These are phyloP conservation scores for Ophiostoma montium DNA, from an alignment of 2,329 filamentous ascomycete species.

Conservation along the genomic window DNA sequence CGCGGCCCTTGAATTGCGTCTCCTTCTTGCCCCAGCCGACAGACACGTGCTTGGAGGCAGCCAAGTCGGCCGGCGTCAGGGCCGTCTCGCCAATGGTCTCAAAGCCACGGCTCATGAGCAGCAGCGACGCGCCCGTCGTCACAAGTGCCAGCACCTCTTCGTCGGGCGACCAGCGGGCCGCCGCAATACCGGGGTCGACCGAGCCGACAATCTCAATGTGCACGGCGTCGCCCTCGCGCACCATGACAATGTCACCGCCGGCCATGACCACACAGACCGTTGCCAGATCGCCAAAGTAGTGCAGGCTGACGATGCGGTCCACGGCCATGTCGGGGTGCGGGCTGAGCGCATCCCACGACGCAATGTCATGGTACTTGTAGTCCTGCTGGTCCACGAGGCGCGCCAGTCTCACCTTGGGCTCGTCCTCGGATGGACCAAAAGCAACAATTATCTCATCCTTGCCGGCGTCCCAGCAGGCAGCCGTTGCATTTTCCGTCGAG, in stretches of 20 bases:
- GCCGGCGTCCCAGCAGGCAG: conserved; percentile 73
- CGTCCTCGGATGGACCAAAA: conserved; percentile 62
- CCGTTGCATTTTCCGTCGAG: conserved; percentile 49
- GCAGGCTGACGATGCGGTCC: conserved; percentile 65
- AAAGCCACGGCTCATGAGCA: conserved; percentile 89
- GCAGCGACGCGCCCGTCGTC: conserved; percentile 56
- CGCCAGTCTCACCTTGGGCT: conserved; percentile 58
- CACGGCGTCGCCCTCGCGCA: conserved; percentile 64
- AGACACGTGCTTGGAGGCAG: conserved; percentile 82
- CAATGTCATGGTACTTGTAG: conserved; percentile 34
- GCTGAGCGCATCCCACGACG: conserved; percentile 80
- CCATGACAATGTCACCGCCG: conserved; percentile 79
- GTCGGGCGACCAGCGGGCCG: conserved; percentile 87
- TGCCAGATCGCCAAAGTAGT: conserved; percentile 70
- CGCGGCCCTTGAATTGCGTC: conserved; percentile 90
- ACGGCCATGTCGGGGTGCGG: conserved; percentile 60
- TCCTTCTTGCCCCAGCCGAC: conserved; percentile 98
- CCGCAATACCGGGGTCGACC: conserved; percentile 80
- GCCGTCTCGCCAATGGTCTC: conserved; percentile 66
- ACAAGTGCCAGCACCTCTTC: conserved; percentile 78
- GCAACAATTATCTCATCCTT: conserved; percentile 68
- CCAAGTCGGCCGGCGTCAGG: conserved; percentile 63
- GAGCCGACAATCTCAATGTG: conserved; percentile 92
- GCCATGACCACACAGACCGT: conserved; percentile 73
- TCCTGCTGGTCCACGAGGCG: conserved; percentile 26